Evolutionary conservation across 2,329 filamentous ascomycete genomes (phyloP).

Genomic region (Fusarium musae): DNA sequence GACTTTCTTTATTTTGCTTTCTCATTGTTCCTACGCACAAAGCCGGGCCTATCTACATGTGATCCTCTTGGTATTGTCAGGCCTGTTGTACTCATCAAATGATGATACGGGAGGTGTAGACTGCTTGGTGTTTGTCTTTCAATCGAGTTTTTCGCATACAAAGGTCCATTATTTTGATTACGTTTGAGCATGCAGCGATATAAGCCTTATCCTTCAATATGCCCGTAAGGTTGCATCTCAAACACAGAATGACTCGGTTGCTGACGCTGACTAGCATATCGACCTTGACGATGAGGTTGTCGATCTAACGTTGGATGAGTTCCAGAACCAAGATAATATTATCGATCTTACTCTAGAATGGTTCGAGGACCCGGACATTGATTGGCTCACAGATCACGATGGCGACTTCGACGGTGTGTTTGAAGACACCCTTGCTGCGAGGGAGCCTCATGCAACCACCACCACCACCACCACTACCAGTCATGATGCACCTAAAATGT

Average conservation of each 20-base stretch:
- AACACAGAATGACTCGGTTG: not conserved
- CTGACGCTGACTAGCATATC: slow-evolving; percentile 17
- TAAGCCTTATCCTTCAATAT: slow-evolving; percentile 8
- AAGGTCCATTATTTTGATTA: not conserved
- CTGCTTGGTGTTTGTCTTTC: not conserved
- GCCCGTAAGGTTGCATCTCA: slow-evolving; percentile 16
- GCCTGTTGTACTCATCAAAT: not conserved
- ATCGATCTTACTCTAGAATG: slow-evolving; percentile 6
- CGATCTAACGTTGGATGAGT: slow-evolving; percentile 9
- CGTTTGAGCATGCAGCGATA: slow-evolving; percentile 4
- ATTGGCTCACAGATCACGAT: slow-evolving; percentile 2
- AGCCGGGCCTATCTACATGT: not conserved
- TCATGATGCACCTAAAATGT: slow-evolving; percentile 14
- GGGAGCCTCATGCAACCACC: not conserved
- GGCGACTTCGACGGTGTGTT: slow-evolving; percentile 18
- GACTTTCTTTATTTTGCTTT: not conserved
- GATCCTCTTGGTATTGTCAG: not conserved
- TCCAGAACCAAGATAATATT: slow-evolving; percentile 6
- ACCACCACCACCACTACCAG: not conserved
- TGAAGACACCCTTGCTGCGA: slow-evolving; percentile 8
- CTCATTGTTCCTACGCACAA: not conserved
- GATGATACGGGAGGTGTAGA: not conserved
- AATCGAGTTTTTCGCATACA: not conserved
- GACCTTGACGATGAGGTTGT: slow-evolving; percentile 9
- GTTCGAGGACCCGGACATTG: not conserved